phyloP scores from a whole-genome alignment of 2,329 filamentous ascomycete genomes.

The Sporothrix brasiliensis region DNA sequence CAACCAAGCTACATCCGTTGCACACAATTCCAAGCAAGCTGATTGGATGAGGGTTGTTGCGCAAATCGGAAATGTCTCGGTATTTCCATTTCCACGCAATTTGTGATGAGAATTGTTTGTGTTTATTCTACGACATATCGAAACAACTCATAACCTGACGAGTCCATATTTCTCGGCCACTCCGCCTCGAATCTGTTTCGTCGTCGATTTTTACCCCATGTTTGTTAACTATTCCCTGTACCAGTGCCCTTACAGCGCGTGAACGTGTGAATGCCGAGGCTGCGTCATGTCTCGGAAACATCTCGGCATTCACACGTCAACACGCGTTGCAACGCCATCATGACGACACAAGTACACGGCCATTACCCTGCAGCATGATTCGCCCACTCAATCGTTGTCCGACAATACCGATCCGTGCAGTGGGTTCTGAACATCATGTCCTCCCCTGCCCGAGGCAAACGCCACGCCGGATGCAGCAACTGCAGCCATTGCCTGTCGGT shows the following conservation, averaged over 20 bases:
- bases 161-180: no score
- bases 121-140: no score
- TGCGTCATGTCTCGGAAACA: not conserved
- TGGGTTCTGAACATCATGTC: not conserved
- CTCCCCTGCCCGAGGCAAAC: not conserved
- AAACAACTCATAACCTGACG: no score
- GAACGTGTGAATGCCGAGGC: not conserved
- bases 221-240: not conserved
- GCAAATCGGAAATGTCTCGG: not conserved
- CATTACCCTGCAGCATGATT: not conserved
- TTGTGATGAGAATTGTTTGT: no score
- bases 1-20: not conserved
- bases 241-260: not conserved
- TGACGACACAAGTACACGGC: not conserved
- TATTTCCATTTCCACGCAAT: not conserved
- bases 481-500: not conserved
- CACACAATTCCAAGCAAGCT: not conserved
- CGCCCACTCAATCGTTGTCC: not conserved
- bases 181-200: not conserved
- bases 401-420: not conserved
- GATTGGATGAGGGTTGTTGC: not conserved
- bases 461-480: not conserved
- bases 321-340: not conserved
- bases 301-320: slow-evolving; percentile 3
- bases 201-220: not conserved